Evolutionary conservation across 345 rosid genomes (phyloP).

Genomic region (Kandelia obovata): DNA sequence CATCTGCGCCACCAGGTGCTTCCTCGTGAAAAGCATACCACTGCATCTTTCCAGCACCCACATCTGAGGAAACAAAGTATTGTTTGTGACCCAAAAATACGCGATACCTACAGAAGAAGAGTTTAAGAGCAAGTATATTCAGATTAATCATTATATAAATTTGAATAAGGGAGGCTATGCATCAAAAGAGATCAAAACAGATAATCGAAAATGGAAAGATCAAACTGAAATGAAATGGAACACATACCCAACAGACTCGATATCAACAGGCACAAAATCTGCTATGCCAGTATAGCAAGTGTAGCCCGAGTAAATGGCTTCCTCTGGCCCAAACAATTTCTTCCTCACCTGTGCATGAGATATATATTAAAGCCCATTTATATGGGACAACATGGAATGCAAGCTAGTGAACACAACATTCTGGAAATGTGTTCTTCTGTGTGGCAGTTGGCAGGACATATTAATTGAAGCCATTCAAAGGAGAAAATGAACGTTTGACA

Average conservation of each 20-base stretch:
- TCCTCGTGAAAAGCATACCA: constrained; percentile 95
- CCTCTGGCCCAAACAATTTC: constrained; percentile 69
- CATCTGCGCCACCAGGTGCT: constrained; percentile 72
- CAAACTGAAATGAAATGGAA: constrained; percentile 12
- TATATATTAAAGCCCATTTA: neutral
- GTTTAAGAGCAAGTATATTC: constrained; percentile 11
- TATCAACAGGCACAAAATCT: constrained; percentile 86
- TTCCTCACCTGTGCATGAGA: constrained; percentile 61
- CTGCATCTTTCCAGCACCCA: constrained; percentile 98
- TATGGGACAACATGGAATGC: neutral
- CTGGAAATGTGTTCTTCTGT: too few species aligned
- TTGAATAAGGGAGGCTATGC: neutral
- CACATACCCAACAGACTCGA: constrained; percentile 87
- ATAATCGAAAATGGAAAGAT: neutral
- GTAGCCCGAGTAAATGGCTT: constrained; percentile 74
- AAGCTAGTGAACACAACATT: neutral
- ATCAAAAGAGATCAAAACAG: neutral
- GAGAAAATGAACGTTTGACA: neutral
- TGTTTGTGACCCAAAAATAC: constrained; percentile 95
- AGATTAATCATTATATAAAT: neutral
- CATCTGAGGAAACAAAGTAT: constrained; percentile 94
- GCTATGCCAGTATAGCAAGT: constrained; percentile 96
- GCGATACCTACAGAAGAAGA: constrained; percentile 54
- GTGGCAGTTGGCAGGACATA: neutral
- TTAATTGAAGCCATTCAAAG: constrained; percentile 5